These are phyloP conservation scores for Coelastrella sp. DNA, from an alignment of 139 green algal genomes.

Conservation along the genomic window DNA sequence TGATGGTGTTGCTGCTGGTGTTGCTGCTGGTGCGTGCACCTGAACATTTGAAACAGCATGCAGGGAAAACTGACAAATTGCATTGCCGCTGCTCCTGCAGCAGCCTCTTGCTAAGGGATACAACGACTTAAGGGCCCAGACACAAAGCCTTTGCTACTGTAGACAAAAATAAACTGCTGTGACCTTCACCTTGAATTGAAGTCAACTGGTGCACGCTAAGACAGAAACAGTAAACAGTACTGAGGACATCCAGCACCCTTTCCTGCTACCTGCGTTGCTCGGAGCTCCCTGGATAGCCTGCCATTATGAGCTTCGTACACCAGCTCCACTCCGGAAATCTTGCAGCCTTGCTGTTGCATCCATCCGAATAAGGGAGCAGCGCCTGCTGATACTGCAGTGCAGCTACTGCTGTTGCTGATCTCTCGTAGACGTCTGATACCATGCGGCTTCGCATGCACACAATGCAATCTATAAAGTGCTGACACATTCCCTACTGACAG, in stretches of 20 bases:
- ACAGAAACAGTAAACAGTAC: background rate
- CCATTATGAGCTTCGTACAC: background rate
- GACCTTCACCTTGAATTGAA: background rate
- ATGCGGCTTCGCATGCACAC: background rate
- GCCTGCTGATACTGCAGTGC: slow-evolving; percentile 4
- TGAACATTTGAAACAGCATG: too few relatives aligned
- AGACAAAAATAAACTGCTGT: background rate
- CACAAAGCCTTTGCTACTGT: background rate
- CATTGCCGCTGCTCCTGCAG: too few relatives aligned
- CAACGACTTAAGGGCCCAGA: too few relatives aligned
- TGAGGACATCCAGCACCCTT: too few relatives aligned
- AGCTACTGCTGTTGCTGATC: background rate
- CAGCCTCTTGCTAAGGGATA: too few relatives aligned
- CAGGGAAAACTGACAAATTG: too few relatives aligned
- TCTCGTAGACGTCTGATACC: background rate
- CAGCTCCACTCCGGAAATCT: slow-evolving; percentile 16
- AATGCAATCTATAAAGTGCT: too few relatives aligned
- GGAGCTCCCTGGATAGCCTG: slow-evolving; percentile 1
- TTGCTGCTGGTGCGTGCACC: too few relatives aligned
- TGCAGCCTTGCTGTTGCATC: slow-evolving; percentile 36
- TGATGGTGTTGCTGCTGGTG: too few relatives aligned
- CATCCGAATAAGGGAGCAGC: slow-evolving; percentile 4
- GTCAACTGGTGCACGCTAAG: background rate
- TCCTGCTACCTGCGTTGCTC: background rate
- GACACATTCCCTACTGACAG: too few relatives aligned